Base-by-base conservation (phyloP, 257 asterid genomes). In the Asclepias syriaca region DNA sequence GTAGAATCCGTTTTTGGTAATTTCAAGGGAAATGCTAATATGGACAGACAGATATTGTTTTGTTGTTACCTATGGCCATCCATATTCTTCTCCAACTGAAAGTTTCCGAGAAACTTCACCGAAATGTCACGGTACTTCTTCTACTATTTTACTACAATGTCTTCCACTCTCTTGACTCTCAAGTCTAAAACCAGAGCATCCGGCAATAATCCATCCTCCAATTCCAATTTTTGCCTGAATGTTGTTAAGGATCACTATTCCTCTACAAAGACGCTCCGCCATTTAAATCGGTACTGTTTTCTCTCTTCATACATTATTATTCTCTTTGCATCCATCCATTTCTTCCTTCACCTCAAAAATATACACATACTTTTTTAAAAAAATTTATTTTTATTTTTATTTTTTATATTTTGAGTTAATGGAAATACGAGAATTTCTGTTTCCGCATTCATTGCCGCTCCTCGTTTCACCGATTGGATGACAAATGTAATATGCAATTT, bases 201-300 rank as follows among this genome's bases (percentile, higher is more conserved):
- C 48, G 12, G 48, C 48, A 43, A 43, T 43, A 43, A 43, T 43
- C 22, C 15, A 29, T 14, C 39, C 5, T 34, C 39, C 39, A 34
- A 34, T 34, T 34, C 22, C 46, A 61, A 5, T 16, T 15, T 5
- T 13, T 4, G 68, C 7, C 48, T 2, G 68, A 11, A 64, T 34
- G 68, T 64, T 64, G 14, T 51, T 51, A 16, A 64, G 21, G 16
- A 37, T 37, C 50, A 9, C 15, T 13, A 22, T 54, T 54, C 8
- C 27, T 64, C 68, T 64, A 64, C 68, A 29, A 64, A 64, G 15
- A 14, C 50, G 49, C 15, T 64, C 68, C 49, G 29, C 50, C 50
- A 64, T 37, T 48, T 37, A 9, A 64, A 6, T 43, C 10, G 68
- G 68, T 64, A 64, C 3, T 0, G 11, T 13, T 56, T 13, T 19